Evolutionary conservation across 2,329 filamentous ascomycete species (phyloP).

Genomic region (Ophiostoma angusticollis): DNA sequence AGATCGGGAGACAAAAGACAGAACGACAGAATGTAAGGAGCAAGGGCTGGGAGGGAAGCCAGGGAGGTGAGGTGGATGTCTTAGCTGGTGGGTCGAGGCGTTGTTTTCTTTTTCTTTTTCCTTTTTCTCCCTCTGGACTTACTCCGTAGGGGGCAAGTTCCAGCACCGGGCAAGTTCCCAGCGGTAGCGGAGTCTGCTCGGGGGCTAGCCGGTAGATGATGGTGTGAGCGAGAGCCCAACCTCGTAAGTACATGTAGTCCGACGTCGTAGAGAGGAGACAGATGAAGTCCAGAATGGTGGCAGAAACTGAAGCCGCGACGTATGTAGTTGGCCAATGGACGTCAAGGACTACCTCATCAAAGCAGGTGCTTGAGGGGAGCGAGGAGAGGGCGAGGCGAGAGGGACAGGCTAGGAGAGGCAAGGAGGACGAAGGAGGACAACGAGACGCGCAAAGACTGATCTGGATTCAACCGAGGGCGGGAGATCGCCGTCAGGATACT

Average conservation of each 20-base stretch:
- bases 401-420: not conserved
- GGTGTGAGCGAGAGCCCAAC: no score
- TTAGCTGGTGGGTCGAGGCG: not conserved
- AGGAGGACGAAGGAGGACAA: not conserved
- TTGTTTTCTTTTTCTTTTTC: not conserved
- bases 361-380: no score
- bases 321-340: no score
- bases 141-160: no score
- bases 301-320: no score
- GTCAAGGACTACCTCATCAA: no score
- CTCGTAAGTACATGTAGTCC: no score
- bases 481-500: constrained; percentile 10
- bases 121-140: not conserved
- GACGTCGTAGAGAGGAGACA: no score
- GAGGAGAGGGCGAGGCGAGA: not conserved
- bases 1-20: not conserved
- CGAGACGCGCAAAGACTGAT: not conserved
- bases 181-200: no score
- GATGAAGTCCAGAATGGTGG: no score
- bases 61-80: not conserved
- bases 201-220: no score
- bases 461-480: constrained; percentile 1
- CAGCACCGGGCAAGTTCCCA: no score
- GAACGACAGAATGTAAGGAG: not conserved
- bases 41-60: not conserved